Evolutionary conservation across 2,329 filamentous ascomycete genomes (phyloP), one percentile per base, ranked within the genome.

Genomic region (Penicillium sp.): DNA sequence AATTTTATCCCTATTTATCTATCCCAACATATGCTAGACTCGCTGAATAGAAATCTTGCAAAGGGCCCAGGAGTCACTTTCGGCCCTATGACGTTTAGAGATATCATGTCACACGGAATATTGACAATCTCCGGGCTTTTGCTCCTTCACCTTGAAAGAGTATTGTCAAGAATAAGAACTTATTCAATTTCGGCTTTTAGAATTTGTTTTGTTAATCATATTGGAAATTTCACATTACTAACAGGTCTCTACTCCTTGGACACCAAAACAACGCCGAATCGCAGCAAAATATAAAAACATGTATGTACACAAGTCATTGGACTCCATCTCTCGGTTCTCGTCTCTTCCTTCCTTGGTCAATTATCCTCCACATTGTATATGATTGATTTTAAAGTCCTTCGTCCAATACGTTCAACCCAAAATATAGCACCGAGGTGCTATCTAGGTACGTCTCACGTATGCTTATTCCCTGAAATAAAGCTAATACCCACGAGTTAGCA

Each of bases 391-490:
- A 14, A 38, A 9, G 12, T 18, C 35, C 35, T 40, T n/a, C 16
- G n/a, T 20, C 16, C 12, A 40, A 8, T n/a, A 18, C 35, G 6
- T 14, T 40, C 35, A 2, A 8, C 5, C n/a, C 11, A 14, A 3
- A 35, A 6, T 18, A 20, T 14, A 43, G 8, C 40, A 5, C 20
- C 7, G 20, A 23, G 11, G 9, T n/a, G n/a, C n/a, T n/a, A n/a
- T n/a, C n/a, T 40, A 18, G 35, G 4, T 40, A 8, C 16, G 35
- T 5, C 16, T 40, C n/a, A 20, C 3, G 18, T n/a, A 40, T 20
- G 20, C 38, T 45, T 35, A 24, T 45, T 53, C 24, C 40, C 40
- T 24, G 51, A 53, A 35, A 53, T 23, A 23, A 53, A 47, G 20
- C 51, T 53, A 53, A 12, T 43, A 2, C 28, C 42, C 14, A 47